Evolutionary conservation across 805 yeast genomes (phyloP).

Genomic region (Naumovozyma castellii): DNA sequence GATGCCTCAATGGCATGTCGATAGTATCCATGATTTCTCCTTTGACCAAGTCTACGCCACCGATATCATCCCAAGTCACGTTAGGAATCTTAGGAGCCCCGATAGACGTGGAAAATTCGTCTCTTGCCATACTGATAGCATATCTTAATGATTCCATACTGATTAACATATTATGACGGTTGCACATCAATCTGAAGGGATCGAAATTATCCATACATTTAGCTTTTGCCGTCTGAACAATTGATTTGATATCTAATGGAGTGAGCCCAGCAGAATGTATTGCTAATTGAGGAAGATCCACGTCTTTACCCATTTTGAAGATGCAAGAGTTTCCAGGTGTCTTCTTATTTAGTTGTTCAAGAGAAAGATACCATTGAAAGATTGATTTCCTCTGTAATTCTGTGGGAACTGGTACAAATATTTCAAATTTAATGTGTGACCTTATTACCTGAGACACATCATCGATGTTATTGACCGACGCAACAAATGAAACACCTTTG

Average conservation of each 20-base stretch:
- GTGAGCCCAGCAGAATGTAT: conserved; percentile 88
- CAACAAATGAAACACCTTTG: conserved; percentile 42
- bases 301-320: conserved; percentile 14
- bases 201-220: conserved; percentile 44
- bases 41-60: conserved; percentile 85
- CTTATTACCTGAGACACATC: conserved; percentile 56
- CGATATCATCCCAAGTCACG: conserved; percentile 95
- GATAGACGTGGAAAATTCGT: conserved; percentile 83
- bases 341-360: conserved; percentile 18
- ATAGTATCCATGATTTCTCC: conserved; percentile 91
- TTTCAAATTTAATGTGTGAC: conserved; percentile 64
- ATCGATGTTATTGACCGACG: conserved; percentile 63
- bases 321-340: not conserved
- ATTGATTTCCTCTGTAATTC: conserved; percentile 65
- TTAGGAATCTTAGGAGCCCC: conserved; percentile 96
- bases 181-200: conserved; percentile 11
- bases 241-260: conserved; percentile 69
- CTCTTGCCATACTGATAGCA: conserved; percentile 64
- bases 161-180: conserved; percentile 29
- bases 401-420: conserved; percentile 65
- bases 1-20: conserved; percentile 90
- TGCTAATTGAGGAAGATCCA: conserved; percentile 51
- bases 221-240: conserved; percentile 55
- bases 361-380: conserved; percentile 41
- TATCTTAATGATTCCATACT: conserved; percentile 45